Conservation (phyloP, 148 eudicot species). For the Rhododendron williamsianum region DNA sequence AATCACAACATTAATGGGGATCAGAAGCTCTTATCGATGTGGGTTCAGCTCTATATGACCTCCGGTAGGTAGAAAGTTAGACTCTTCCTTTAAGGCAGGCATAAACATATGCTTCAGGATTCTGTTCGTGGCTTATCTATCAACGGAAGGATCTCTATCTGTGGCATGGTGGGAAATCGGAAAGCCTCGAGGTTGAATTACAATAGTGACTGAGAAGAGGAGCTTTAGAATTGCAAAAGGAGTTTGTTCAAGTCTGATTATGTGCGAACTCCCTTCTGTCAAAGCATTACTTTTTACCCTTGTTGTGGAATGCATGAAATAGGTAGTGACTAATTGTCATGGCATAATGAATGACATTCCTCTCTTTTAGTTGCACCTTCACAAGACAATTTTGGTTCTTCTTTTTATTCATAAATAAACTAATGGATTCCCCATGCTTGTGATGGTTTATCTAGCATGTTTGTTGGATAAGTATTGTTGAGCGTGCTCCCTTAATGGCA, state of each 20-base stretch:
- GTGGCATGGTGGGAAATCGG: background rate
- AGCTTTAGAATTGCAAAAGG: background rate
- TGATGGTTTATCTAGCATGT: background rate
- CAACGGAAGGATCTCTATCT: background rate
- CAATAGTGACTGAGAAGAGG: background rate
- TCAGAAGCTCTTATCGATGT: background rate
- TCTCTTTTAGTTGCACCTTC: background rate
- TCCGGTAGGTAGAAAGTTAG: background rate
- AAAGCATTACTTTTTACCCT: background rate
- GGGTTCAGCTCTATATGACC: background rate
- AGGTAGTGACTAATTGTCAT: background rate
- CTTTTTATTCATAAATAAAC: background rate
- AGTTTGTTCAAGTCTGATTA: background rate
- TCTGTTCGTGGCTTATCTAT: background rate
- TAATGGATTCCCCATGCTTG: background rate
- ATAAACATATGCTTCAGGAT: background rate
- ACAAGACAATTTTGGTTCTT: background rate
- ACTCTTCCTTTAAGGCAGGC: background rate
- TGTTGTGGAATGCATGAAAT: background rate
- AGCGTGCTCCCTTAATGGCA: background rate
- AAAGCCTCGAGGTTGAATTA: background rate
- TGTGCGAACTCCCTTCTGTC: background rate
- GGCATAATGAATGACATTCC: background rate
- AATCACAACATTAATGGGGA: background rate
- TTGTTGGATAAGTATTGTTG: background rate